These are phyloP conservation scores for Zoysia pacifica DNA, from an alignment of 176 grass and related monocot species.

Conservation along the genomic window DNA sequence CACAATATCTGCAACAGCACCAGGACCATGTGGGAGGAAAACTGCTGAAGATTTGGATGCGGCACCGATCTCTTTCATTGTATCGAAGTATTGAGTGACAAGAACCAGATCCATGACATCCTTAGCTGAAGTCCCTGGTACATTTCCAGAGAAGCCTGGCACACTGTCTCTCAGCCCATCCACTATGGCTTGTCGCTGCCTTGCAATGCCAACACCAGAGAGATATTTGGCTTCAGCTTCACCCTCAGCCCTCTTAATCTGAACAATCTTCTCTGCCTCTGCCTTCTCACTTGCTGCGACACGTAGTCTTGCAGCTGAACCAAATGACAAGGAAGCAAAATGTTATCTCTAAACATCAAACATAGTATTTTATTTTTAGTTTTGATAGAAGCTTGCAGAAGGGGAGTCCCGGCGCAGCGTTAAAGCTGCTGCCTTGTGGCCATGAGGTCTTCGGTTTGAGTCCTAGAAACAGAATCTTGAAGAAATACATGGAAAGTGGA, in stretches of 20 bases:
- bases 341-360: constrained; percentile 17
- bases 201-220: constrained; percentile 48
- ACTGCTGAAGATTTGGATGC: constrained; percentile 50
- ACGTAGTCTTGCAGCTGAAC: constrained; percentile 48
- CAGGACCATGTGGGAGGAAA: constrained; percentile 53
- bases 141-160: constrained; percentile 47
- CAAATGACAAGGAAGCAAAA: not conserved
- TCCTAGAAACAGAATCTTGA: too few species aligned
- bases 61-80: constrained; percentile 53
- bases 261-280: constrained; percentile 58
- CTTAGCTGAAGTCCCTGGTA: constrained; percentile 51
- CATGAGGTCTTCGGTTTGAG: too few species aligned
- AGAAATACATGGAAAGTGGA: too few species aligned
- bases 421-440: too few species aligned
- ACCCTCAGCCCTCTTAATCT: constrained; percentile 56
- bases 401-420: too few species aligned
- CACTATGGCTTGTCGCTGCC: constrained; percentile 51
- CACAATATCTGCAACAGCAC: constrained; percentile 49
- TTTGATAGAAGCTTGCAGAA: too few species aligned
- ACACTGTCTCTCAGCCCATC: constrained; percentile 48
- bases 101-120: constrained; percentile 54
- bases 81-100: constrained; percentile 44
- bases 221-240: constrained; percentile 53
- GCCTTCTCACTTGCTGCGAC: constrained; percentile 52
- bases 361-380: not conserved